These are phyloP conservation scores for Cladobotryum protrusum DNA, from an alignment of 2,329 filamentous ascomycete species.

Conservation along the genomic window DNA sequence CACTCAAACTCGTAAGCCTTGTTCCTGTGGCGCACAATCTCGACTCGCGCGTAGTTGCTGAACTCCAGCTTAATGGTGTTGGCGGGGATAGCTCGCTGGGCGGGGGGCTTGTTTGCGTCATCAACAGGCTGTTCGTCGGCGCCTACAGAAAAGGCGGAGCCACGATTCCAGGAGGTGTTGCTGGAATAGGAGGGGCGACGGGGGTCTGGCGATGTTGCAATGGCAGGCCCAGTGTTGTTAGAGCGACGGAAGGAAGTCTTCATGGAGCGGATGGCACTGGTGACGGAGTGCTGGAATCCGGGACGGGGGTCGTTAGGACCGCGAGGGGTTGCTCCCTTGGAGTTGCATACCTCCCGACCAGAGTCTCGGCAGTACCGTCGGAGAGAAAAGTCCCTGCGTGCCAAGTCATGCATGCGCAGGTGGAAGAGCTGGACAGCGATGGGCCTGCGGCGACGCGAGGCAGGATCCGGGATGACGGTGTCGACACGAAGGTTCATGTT, in stretches of 20 bases:
- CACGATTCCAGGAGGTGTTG: constrained; percentile 11
- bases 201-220: constrained; percentile 1
- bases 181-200: constrained; percentile 10
- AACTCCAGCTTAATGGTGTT: constrained; percentile 89
- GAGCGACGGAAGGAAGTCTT: constrained; percentile 27
- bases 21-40: constrained; percentile 62
- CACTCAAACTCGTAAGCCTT: constrained; percentile 90
- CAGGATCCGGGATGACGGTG: constrained; percentile 58
- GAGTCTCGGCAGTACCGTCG: constrained; percentile 89
- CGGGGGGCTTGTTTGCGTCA: constrained; percentile 15
- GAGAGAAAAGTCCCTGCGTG: constrained; percentile 79
- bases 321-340: constrained; percentile 58
- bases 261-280: constrained; percentile 44
- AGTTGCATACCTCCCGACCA: constrained; percentile 86
- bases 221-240: not conserved
- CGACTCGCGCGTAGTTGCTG: constrained; percentile 92
- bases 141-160: constrained; percentile 6
- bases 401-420: constrained; percentile 87
- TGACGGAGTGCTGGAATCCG: constrained; percentile 40
- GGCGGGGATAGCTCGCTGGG: constrained; percentile 38
- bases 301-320: constrained; percentile 9
- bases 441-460: constrained; percentile 37
- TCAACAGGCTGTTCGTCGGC: constrained; percentile 2
- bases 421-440: constrained; percentile 73
- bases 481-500: constrained; percentile 96